Evolutionary conservation across 1,284 basidiomycete genomes (phyloP).

Genomic region (Trametes hirsuta): DNA sequence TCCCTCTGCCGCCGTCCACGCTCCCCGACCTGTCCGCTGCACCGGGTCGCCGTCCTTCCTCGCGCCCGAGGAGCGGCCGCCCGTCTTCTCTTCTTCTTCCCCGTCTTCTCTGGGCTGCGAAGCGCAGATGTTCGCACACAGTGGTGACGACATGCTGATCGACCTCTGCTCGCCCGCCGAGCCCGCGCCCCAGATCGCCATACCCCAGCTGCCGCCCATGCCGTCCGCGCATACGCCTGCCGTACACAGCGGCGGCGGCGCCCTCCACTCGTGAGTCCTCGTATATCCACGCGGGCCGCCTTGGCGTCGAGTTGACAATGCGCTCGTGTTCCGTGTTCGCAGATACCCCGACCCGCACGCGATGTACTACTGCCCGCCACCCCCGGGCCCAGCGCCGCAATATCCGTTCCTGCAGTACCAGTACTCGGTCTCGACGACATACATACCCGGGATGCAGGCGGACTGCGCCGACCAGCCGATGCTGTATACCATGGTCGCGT

Average conservation of each 20-base stretch:
- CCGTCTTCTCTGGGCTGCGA: background rate
- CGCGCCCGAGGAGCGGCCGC: slow-evolving; percentile 13
- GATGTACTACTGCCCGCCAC: slow-evolving; percentile 15
- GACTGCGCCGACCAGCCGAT: slow-evolving; percentile 13
- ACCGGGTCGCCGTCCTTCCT: slow-evolving; percentile 23
- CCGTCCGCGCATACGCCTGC: slow-evolving; percentile 7
- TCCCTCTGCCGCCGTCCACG: slow-evolving; percentile 19
- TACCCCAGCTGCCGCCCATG: slow-evolving; percentile 25
- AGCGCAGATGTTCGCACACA: slow-evolving; percentile 6
- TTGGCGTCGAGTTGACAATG: background rate
- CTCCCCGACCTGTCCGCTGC: slow-evolving; percentile 25
- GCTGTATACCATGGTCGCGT: slow-evolving; percentile 20
- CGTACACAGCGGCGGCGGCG: slow-evolving; percentile 6
- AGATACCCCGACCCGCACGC: slow-evolving; percentile 17
- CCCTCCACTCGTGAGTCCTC: slow-evolving; percentile 7
- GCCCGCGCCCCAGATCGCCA: slow-evolving; percentile 19
- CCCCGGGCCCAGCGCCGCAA: slow-evolving; percentile 6
- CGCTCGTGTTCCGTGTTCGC: background rate
- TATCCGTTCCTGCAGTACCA: slow-evolving; percentile 24
- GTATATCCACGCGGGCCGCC: background rate
- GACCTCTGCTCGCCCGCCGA: slow-evolving; percentile 12
- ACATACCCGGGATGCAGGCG: slow-evolving; percentile 5
- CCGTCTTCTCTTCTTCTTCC: slow-evolving; percentile 1
- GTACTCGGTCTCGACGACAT: slow-evolving; percentile 10
- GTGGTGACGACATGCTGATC: slow-evolving; percentile 18